Percentiles rank a stretch among this genome's conserved stretches.
These are phyloP conservation scores for Rhizopus microsporus DNA, from an alignment of 371 early-diverging fungal species.

Conservation along the genomic window DNA sequence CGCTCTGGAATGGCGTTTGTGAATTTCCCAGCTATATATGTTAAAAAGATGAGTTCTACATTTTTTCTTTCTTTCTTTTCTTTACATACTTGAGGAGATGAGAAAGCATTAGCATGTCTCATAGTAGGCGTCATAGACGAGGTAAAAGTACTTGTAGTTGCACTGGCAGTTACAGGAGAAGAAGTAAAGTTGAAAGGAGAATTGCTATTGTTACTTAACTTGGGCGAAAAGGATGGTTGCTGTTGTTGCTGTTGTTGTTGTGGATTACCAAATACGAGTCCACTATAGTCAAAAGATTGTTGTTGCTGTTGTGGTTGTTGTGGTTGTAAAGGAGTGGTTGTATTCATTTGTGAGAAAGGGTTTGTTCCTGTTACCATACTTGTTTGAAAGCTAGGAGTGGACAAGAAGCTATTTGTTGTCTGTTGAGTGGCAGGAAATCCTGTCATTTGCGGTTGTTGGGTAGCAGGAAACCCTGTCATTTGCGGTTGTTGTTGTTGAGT, in stretches of 20 bases:
- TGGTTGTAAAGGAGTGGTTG: background rate
- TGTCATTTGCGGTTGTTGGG: slow-evolving; percentile 19
- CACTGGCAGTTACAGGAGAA: slow-evolving; percentile 2
- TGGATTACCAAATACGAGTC: slow-evolving; percentile 21
- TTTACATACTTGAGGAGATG: slow-evolving; percentile 8
- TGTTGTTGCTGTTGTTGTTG: slow-evolving; percentile 14
- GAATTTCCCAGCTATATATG: background rate
- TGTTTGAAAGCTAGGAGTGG: slow-evolving; percentile 17
- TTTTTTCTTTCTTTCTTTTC: background rate
- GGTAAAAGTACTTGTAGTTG: background rate
- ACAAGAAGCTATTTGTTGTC: slow-evolving; percentile 7
- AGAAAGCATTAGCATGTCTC: slow-evolving; percentile 10
- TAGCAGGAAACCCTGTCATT: slow-evolving; percentile 12
- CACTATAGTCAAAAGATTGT: slow-evolving; percentile 21
- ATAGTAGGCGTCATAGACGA: slow-evolving; percentile 7
- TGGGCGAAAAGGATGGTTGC: slow-evolving; percentile 4
- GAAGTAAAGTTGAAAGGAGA: slow-evolving; percentile 4
- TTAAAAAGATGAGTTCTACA: background rate
- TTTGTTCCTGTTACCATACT: slow-evolving; percentile 27
- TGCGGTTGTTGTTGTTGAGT: slow-evolving; percentile 30
- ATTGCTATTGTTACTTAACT: slow-evolving; percentile 3
- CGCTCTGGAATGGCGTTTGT: slow-evolving; percentile 1
- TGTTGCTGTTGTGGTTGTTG: slow-evolving; percentile 13
- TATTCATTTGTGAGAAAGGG: slow-evolving; percentile 23
- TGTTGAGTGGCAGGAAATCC: slow-evolving; percentile 8